Evolutionary conservation across 2,329 filamentous ascomycete genomes (phyloP).

Genomic region (Pseudophaeomoniella oleicola): DNA sequence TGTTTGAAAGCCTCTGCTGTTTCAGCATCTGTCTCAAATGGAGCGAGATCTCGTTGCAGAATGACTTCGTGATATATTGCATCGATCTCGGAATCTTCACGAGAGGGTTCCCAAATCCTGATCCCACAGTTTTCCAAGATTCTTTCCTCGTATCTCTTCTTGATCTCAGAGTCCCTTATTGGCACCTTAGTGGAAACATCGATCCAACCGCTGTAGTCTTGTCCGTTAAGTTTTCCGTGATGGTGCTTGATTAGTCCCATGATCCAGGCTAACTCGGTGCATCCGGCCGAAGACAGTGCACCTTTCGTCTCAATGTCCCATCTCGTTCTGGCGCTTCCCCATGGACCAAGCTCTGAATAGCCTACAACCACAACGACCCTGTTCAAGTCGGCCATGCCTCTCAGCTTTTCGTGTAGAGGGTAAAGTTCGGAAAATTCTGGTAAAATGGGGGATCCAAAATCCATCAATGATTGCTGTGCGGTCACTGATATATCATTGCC

Average conservation of each 20-base stretch:
- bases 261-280: conserved; percentile 98
- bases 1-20: conserved; percentile 17
- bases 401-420: conserved; percentile 10
- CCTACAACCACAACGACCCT: conserved; percentile 24
- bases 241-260: conserved; percentile 99
- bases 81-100: conserved; percentile 13
- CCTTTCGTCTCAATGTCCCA: conserved; percentile 99
- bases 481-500: neutral
- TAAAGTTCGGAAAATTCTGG: conserved; percentile 14
- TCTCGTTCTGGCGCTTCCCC: conserved; percentile 92
- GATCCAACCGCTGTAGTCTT: conserved; percentile 72
- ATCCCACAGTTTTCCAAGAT: conserved; percentile 20
- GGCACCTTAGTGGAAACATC: conserved; percentile 14
- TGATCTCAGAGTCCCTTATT: conserved; percentile 17
- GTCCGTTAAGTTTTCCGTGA: conserved; percentile 85
- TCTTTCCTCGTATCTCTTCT: conserved; percentile 15
- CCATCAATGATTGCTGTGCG: conserved; percentile 1
- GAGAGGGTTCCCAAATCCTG: conserved; percentile 16
- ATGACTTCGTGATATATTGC: conserved; percentile 20
- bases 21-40: conserved; percentile 17
- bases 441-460: conserved; percentile 13
- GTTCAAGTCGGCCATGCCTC: conserved; percentile 25
- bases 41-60: conserved; percentile 17
- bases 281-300: conserved; percentile 90
- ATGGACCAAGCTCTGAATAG: conserved; percentile 43